These are phyloP conservation scores for Ormosia emarginata DNA, from an alignment of 306 rosid genomes.

Conservation along the genomic window DNA sequence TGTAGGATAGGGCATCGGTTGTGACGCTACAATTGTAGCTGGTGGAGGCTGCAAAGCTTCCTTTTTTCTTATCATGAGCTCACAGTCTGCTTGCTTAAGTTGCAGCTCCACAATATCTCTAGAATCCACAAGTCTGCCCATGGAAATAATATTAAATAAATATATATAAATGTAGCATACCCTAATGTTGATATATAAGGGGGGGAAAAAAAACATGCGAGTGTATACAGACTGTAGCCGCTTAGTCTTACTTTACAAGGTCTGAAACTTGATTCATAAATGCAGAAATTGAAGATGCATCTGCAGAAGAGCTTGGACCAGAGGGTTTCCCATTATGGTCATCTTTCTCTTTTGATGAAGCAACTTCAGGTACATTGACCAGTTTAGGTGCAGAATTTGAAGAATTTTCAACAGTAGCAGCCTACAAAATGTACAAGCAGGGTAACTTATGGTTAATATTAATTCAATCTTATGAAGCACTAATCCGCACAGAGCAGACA, in stretches of 20 bases:
- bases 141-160: constrained; percentile 9
- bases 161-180: background rate
- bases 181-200: background rate
- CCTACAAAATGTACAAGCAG: constrained; percentile 36
- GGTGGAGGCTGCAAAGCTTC: constrained; percentile 78
- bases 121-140: constrained; percentile 82
- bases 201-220: background rate
- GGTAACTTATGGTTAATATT: background rate
- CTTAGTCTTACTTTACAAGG: constrained; percentile 71
- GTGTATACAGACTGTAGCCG: background rate
- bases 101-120: constrained; percentile 84
- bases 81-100: constrained; percentile 75
- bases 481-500: background rate
- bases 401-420: constrained; percentile 35
- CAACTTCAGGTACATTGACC: constrained; percentile 35
- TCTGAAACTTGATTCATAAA: constrained; percentile 82
- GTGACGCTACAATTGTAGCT: constrained; percentile 22
- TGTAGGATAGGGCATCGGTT: constrained; percentile 37
- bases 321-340: constrained; percentile 32
- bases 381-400: constrained; percentile 62
- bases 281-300: constrained; percentile 51
- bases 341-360: constrained; percentile 37
- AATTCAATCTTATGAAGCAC: background rate
- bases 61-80: constrained; percentile 65
- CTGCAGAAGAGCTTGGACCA: constrained; percentile 35